Evolutionary conservation across 768 basidiomycete genomes (phyloP).

Genomic region (Amanita rubescens): DNA sequence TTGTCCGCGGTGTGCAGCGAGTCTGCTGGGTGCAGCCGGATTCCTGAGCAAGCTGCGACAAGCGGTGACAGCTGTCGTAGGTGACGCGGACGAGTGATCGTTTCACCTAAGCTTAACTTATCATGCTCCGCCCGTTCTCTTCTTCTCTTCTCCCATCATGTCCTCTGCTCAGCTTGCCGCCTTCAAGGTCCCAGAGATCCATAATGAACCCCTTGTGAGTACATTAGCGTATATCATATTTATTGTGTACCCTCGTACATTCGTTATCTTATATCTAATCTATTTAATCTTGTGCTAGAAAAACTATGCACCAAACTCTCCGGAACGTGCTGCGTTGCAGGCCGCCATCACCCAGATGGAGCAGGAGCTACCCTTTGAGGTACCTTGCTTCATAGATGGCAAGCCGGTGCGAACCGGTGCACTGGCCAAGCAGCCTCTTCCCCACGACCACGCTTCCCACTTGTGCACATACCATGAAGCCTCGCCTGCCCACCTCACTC

Average conservation of each 20-base stretch:
- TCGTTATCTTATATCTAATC: background rate
- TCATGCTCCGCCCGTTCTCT: background rate
- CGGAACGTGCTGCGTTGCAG: conserved; percentile 67
- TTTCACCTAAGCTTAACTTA: background rate
- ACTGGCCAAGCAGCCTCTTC: conserved; percentile 71
- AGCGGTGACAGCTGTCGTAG: conserved; percentile 39
- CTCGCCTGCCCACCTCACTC: conserved; percentile 61
- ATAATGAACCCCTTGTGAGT: conserved; percentile 92
- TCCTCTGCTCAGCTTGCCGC: conserved; percentile 68
- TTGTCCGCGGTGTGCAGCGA: conserved; percentile 59
- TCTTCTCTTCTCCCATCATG: conserved; percentile 33
- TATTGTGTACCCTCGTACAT: background rate
- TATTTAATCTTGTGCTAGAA: conserved; percentile 43
- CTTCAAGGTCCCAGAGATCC: conserved; percentile 78
- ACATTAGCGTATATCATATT: background rate
- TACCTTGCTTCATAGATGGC: conserved; percentile 91
- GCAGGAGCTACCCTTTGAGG: conserved; percentile 78
- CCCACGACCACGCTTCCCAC: conserved; percentile 76
- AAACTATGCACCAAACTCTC: conserved; percentile 70
- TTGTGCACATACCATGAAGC: conserved; percentile 89
- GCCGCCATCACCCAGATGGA: conserved; percentile 77
- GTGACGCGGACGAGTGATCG: background rate
- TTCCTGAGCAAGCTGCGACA: conserved; percentile 48
- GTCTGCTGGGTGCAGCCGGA: conserved; percentile 53
- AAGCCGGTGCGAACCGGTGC: conserved; percentile 81